Evolutionary conservation across 495 filamentous ascomycete genomes (phyloP).

Genomic region (Penicillium daleae): DNA sequence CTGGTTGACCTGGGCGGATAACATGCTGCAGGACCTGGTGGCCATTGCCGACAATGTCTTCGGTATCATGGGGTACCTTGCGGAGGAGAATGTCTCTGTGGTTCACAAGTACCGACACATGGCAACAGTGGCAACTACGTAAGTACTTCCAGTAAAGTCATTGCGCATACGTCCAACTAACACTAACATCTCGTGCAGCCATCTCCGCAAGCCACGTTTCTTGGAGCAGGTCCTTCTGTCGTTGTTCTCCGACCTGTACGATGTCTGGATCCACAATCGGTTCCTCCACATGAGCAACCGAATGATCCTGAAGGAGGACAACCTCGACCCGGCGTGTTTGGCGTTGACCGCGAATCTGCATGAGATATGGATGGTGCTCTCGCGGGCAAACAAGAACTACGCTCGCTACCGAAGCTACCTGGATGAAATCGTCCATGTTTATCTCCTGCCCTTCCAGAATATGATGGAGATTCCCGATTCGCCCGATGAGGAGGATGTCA

Average conservation of each 20-base stretch:
- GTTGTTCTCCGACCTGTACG: conserved; percentile 32
- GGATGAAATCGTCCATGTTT: conserved; percentile 17
- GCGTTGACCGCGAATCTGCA: conserved; percentile 21
- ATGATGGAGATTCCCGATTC: conserved; percentile 17
- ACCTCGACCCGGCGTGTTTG: conserved; percentile 15
- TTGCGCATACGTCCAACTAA: background rate
- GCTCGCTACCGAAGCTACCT: conserved; percentile 14
- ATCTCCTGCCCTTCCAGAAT: conserved; percentile 23
- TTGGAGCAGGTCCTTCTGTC: conserved; percentile 30
- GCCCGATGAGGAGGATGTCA: conserved; percentile 7
- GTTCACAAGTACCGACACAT: conserved; percentile 26
- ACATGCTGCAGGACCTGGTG: conserved; percentile 16
- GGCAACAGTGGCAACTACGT: conserved; percentile 25
- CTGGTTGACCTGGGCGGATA: conserved; percentile 24
- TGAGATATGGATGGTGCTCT: conserved; percentile 27
- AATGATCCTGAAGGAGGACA: conserved; percentile 19
- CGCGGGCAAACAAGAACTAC: conserved; percentile 26
- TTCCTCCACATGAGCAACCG: conserved; percentile 27
- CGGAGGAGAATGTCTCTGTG: background rate
- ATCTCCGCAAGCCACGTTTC: conserved; percentile 27
- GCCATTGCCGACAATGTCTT: conserved; percentile 7
- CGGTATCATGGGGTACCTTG: conserved; percentile 7
- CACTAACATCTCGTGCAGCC: conserved; percentile 11
- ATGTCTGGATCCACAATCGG: conserved; percentile 33
- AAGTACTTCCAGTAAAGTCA: conserved; percentile 12